These are phyloP conservation scores for Microstegium vimineum DNA, from an alignment of 176 grass and related monocot species.

Conservation along the genomic window DNA sequence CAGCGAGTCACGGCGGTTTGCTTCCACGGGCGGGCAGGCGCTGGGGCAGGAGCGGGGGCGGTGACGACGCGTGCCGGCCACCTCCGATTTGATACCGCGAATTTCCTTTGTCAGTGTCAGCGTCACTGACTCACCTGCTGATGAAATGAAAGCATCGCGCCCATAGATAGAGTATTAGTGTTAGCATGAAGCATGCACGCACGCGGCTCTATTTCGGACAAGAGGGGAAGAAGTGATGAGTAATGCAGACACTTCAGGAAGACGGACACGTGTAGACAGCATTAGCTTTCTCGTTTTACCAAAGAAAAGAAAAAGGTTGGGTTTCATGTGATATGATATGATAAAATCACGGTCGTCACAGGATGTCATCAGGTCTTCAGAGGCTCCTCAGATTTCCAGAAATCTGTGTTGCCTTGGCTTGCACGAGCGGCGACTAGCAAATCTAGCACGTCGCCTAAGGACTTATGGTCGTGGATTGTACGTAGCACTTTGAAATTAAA, in stretches of 20 bases:
- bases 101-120: background rate
- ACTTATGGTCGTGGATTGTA: background rate
- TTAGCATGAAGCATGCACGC: background rate
- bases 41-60: too few species aligned
- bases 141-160: too few species aligned
- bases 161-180: too few species aligned
- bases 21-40: background rate
- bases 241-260: constrained; percentile 9
- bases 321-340: background rate
- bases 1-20: background rate
- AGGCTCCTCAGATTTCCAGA: background rate
- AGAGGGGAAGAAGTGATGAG: background rate
- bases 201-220: background rate
- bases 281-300: background rate
- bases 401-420: background rate
- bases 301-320: background rate
- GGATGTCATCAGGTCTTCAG: background rate
- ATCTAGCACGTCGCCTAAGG: background rate
- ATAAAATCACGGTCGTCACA: background rate
- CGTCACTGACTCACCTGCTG: background rate
- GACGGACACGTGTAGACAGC: background rate
- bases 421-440: background rate
- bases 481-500: background rate
- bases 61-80: background rate
- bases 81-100: background rate